phyloP scores from a whole-genome alignment of 2,329 filamentous ascomycete species.

The Colletotrichum sp. region DNA sequence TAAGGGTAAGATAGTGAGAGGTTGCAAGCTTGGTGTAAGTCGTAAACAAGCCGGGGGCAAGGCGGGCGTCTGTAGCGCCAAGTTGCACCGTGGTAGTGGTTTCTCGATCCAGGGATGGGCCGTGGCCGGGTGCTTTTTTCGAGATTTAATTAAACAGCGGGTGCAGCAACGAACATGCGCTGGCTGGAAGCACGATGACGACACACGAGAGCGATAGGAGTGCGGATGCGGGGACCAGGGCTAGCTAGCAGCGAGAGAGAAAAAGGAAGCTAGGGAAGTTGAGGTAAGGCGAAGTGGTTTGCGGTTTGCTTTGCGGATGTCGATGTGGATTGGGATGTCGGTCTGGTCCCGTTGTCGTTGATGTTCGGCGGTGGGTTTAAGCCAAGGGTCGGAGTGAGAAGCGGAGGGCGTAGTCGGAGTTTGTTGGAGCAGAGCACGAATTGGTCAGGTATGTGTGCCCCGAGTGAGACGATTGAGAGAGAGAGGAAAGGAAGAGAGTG shows the following conservation, averaged over 20 bases:
- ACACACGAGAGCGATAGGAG: not conserved
- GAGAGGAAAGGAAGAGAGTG: not conserved
- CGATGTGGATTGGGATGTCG: not conserved
- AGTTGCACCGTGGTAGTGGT: not conserved
- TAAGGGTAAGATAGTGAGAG: not conserved
- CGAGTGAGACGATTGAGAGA: not conserved
- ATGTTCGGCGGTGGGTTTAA: not conserved
- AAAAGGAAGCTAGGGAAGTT: not conserved
- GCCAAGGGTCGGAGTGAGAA: not conserved
- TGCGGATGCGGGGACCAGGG: slow-evolving; percentile 6
- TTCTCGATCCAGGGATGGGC: slow-evolving; percentile 1
- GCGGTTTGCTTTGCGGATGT: not conserved
- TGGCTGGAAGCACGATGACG: slow-evolving; percentile 20
- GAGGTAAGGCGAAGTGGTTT: not conserved
- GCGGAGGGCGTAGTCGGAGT: not conserved
- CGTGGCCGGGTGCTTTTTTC: not conserved
- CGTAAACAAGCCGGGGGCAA: not conserved
- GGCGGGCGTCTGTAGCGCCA: not conserved
- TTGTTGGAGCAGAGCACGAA: not conserved
- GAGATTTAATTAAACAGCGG: slow-evolving; percentile 3
- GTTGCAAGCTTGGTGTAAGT: slow-evolving; percentile 2
- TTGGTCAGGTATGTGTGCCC: not conserved
- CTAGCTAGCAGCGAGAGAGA: not conserved
- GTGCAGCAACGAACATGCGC: not conserved
- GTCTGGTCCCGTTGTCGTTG: not conserved